Evolutionary conservation across 2,329 filamentous ascomycete genomes (phyloP).

Genomic region (Phialemoniopsis sp.): DNA sequence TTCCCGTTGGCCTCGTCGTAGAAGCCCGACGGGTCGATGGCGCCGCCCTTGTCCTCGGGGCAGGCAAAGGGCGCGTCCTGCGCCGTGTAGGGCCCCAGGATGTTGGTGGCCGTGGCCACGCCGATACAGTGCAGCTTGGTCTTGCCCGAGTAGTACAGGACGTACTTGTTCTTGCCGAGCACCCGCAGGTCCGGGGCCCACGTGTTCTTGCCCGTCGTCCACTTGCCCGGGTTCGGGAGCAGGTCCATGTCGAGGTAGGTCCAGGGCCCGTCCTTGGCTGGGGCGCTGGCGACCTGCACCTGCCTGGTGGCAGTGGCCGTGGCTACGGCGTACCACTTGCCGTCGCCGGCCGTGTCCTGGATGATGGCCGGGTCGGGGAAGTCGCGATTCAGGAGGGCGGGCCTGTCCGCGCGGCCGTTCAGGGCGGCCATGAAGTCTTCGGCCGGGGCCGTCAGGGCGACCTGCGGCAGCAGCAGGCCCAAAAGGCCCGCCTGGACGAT

Average conservation of each 20-base stretch:
- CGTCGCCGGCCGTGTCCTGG: slow-evolving; percentile 21
- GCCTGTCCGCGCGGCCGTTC: too few relatives aligned
- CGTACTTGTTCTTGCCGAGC: slow-evolving; percentile 45
- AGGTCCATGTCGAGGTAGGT: slow-evolving; percentile 44
- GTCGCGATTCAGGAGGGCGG: slow-evolving; percentile 13
- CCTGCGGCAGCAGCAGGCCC: not conserved
- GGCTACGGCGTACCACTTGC: slow-evolving; percentile 45
- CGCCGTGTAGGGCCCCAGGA: slow-evolving; percentile 49
- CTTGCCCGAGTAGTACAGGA: slow-evolving; percentile 57
- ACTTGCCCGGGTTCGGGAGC: slow-evolving; percentile 45
- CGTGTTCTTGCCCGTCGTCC: slow-evolving; percentile 49
- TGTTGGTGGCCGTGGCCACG: slow-evolving; percentile 40
- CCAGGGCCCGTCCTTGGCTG: slow-evolving; percentile 30
- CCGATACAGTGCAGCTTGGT: slow-evolving; percentile 55
- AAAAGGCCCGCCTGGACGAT: too few relatives aligned
- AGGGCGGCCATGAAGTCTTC: too few relatives aligned
- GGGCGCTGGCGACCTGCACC: slow-evolving; percentile 40
- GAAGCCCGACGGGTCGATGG: slow-evolving; percentile 61
- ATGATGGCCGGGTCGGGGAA: slow-evolving; percentile 44
- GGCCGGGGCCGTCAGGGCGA: too few relatives aligned
- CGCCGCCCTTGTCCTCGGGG: slow-evolving; percentile 47
- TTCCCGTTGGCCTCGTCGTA: slow-evolving; percentile 44
- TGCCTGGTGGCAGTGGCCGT: slow-evolving; percentile 34
- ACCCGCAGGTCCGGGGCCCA: slow-evolving; percentile 60
- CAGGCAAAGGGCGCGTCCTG: slow-evolving; percentile 46